phyloP scores from a whole-genome alignment of 192 early-diverging fungal genomes.

The Diversispora epigaea region DNA sequence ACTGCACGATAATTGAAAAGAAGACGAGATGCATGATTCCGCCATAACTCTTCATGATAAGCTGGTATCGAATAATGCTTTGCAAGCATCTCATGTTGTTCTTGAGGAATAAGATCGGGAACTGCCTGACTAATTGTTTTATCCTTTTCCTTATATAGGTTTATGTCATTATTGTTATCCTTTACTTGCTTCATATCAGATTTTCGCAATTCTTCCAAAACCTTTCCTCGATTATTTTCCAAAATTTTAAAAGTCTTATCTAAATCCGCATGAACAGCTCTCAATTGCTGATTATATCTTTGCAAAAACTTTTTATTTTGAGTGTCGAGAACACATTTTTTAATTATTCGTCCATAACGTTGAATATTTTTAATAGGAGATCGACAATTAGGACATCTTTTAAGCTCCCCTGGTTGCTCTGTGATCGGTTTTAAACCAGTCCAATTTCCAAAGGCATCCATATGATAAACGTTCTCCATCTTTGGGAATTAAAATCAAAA shows the following conservation, averaged over 20 bases:
- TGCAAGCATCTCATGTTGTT: background rate
- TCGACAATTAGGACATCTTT: background rate
- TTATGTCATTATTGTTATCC: background rate
- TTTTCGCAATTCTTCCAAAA: conserved; percentile 9
- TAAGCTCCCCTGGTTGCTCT: background rate
- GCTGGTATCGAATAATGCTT: conserved; percentile 9
- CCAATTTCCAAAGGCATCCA: background rate
- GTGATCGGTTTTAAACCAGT: background rate
- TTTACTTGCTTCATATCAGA: background rate
- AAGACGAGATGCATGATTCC: background rate
- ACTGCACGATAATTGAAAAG: background rate
- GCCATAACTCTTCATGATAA: background rate
- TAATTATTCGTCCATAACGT: conserved; percentile 24
- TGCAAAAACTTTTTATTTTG: conserved; percentile 32
- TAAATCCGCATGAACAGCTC: background rate
- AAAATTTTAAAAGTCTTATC: background rate
- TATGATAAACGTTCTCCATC: background rate
- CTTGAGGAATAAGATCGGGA: background rate
- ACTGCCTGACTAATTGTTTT: background rate
- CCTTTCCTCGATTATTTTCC: background rate
- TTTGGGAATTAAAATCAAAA: background rate
- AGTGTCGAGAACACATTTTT: conserved; percentile 12
- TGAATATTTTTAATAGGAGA: conserved; percentile 8
- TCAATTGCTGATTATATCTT: background rate
- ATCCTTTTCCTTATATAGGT: background rate